Evolutionary conservation across 106 monocot species (phyloP), one percentile per base, ranked within the genome.

Genomic region (Allium fistulosum): DNA sequence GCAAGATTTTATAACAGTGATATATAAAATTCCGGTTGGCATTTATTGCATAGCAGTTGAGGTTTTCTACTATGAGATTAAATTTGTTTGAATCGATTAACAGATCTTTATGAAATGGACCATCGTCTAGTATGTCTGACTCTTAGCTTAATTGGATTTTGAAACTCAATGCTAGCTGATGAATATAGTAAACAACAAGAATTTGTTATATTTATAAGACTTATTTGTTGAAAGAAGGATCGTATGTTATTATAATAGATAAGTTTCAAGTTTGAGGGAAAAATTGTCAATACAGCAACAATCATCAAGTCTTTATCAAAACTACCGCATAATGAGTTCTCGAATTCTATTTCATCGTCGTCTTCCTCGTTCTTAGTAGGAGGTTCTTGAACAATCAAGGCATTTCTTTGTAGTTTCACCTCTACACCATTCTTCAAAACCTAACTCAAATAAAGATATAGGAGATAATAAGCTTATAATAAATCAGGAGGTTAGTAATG

Each of bases 381-480:
- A 70, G 85, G 65, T 76, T 93, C 93, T 58, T 89, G 72, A 9
- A 89, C 93, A 55, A 83, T 89, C 71, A 93, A 70, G 53, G 93
- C 89, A 80, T 89, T 93, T 66, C 93, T 89, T 62, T 93, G 93
- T 49, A 93, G 65, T 69, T 93, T 93, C 74, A 93, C 93, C 76
- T 93, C 93, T 65, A 86, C 89, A 47, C 93, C 93, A 86, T 93
- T 93, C 69, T 93, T 93, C 15, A 93, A 81, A 49, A 93, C 93
- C 93, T 88, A 14, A 48, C 15, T 47, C 14, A 47, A 48, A 16
- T 64, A 45, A 48, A 9, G 46, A 16, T 9, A 64, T 48, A 48
- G 7, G 22, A 22, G 49, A 7, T n/a, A 12, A n/a, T 7, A 37
- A 48, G 15, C 12, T 47, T 1, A 59, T 17, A 7, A 63, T 13